These are phyloP conservation scores for Rhodocollybia butyracea DNA, from an alignment of 768 basidiomycete species.

Conservation along the genomic window DNA sequence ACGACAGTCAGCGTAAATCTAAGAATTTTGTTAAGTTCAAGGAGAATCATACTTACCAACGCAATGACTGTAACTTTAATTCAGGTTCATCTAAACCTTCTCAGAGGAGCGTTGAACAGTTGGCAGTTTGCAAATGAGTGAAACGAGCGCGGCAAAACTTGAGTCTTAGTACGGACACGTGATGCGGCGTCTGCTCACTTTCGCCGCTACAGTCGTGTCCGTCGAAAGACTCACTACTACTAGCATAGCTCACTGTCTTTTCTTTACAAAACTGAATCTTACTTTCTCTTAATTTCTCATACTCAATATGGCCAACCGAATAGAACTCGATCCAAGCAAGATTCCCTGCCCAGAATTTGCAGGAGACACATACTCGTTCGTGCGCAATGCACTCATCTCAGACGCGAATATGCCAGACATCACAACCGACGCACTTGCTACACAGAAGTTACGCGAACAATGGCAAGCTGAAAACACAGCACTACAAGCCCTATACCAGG, in stretches of 20 bases:
- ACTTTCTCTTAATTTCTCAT: not conserved
- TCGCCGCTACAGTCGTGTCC: not conserved
- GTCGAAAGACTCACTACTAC: no score
- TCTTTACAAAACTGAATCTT: not conserved
- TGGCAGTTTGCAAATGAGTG: no score
- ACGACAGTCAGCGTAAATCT: no score
- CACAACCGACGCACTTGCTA: slow-evolving; percentile 13
- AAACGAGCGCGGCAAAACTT: not conserved
- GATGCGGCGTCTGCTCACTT: not conserved
- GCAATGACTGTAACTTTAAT: no score
- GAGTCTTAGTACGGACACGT: slow-evolving; percentile 8
- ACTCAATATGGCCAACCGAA: not conserved
- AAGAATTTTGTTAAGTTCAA: no score
- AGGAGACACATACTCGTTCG: not conserved
- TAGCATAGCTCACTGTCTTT: no score
- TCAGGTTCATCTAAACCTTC: no score
- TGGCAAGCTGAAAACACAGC: slow-evolving; percentile 2
- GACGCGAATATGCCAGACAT: not conserved
- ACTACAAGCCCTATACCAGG: not conserved
- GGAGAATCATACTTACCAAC: no score
- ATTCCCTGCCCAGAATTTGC: slow-evolving; percentile 1
- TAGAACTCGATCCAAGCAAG: slow-evolving; percentile 1
- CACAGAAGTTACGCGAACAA: not conserved
- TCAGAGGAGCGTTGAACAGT: no score
- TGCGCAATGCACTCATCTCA: not conserved